A percentile compares a stretch with the other conserved stretches of the same genome.
phyloP scores from a whole-genome alignment of 2,329 filamentous ascomycete species.

The Rhinocladiella mackenziei region DNA sequence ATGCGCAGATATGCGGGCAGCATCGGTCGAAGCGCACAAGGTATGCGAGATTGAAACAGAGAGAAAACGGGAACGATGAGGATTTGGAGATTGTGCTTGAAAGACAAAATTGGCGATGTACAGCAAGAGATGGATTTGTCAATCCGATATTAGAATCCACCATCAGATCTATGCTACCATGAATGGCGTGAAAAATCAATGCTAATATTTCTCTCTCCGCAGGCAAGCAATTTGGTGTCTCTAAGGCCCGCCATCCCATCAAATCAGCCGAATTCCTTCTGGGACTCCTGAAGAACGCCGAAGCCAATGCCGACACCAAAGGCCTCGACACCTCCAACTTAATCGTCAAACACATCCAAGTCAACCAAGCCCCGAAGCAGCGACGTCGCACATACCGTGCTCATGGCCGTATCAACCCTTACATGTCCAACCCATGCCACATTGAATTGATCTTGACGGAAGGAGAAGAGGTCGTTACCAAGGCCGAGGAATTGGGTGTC shows the following conservation, averaged over 20 bases:
- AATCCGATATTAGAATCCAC: no score
- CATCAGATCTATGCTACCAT: no score
- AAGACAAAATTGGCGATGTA: background rate
- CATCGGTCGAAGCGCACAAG: conserved; percentile 95
- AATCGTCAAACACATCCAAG: conserved; percentile 99
- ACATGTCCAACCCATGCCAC: conserved; percentile 99
- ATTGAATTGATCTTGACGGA: conserved; percentile 99
- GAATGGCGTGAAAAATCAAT: no score
- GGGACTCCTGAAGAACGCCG: conserved; percentile 94
- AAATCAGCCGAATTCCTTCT: conserved; percentile 99
- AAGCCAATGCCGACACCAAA: conserved; percentile 95
- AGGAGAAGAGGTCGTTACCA: conserved; percentile 91
- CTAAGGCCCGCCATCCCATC: conserved; percentile 96
- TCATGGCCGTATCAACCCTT: conserved; percentile 99
- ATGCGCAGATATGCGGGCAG: conserved; percentile 96
- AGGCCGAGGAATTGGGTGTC: conserved; percentile 64
- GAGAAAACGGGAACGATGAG: conserved; percentile 32
- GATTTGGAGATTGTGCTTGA: conserved; percentile 1
- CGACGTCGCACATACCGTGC: conserved; percentile 99
- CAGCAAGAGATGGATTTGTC: background rate
- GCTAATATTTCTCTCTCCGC: conserved; percentile 26
- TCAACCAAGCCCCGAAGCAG: conserved; percentile 99
- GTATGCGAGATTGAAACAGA: conserved; percentile 55
- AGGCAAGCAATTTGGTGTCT: conserved; percentile 99
- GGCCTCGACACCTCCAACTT: conserved; percentile 96